A percentile compares a stretch with the other conserved stretches of the same genome.
Conservation (phyloP, 495 filamentous ascomycete species). For the Talaromyces stipitatus region DNA sequence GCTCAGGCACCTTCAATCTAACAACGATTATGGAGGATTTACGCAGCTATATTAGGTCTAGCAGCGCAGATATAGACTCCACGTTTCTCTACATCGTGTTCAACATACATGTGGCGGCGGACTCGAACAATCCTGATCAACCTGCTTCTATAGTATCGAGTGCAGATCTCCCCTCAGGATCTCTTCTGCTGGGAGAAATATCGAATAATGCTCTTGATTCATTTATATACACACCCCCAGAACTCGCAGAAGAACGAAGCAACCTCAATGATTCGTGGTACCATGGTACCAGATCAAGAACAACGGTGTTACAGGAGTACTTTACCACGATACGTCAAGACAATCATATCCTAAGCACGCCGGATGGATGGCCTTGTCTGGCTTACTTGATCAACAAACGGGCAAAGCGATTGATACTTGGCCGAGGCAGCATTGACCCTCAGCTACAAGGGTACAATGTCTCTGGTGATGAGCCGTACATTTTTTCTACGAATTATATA, state of each 20-base stretch:
- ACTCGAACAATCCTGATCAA: conserved; percentile 25
- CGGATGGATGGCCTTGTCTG: conserved; percentile 57
- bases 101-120: conserved; percentile 53
- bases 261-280: conserved; percentile 57
- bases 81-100: conserved; percentile 40
- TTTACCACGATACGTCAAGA: conserved; percentile 32
- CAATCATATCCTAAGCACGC: conserved; percentile 36
- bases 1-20: conserved; percentile 42
- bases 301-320: conserved; percentile 45
- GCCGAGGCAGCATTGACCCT: conserved; percentile 48
- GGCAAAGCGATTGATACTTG: conserved; percentile 41
- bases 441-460: conserved; percentile 48
- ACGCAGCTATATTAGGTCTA: conserved; percentile 37
- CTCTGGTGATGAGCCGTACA: conserved; percentile 25
- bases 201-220: conserved; percentile 31
- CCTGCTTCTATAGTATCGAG: conserved; percentile 27
- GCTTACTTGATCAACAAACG: conserved; percentile 46
- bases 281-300: conserved; percentile 13
- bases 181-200: conserved; percentile 24
- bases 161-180: conserved; percentile 24
- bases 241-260: conserved; percentile 38
- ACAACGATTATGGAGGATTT: conserved; percentile 39
- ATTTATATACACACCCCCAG: conserved; percentile 47
- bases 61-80: conserved; percentile 37
- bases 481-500: conserved; percentile 39